These are phyloP conservation scores for Ceratocystis papillata DNA, from an alignment of 2,329 filamentous ascomycete species.

Conservation along the genomic window DNA sequence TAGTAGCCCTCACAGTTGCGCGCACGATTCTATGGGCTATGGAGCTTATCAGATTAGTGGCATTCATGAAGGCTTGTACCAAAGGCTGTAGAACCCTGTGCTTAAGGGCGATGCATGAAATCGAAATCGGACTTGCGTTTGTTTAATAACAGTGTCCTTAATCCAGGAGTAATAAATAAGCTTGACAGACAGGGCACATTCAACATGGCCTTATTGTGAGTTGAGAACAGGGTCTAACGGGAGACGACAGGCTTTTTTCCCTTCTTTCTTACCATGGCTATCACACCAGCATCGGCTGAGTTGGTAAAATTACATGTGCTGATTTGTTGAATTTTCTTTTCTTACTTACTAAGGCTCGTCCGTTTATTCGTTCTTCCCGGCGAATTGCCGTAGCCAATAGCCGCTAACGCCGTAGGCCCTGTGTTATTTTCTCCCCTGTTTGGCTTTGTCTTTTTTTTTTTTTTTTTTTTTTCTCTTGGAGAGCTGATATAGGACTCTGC, in stretches of 20 bases:
- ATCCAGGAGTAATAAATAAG: slow-evolving; percentile 3
- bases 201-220: neutral
- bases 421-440: neutral
- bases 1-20: too few relatives aligned
- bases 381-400: slow-evolving; percentile 7
- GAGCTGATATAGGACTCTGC: neutral
- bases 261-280: neutral
- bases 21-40: neutral
- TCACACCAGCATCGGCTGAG: slow-evolving; percentile 1
- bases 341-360: neutral
- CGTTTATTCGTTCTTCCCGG: neutral
- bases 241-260: neutral
- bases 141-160: neutral
- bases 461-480: neutral
- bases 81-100: neutral
- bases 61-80: neutral
- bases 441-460: neutral
- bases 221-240: neutral
- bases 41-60: neutral
- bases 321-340: neutral
- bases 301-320: slow-evolving; percentile 1
- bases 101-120: neutral
- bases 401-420: neutral
- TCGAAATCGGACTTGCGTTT: too few relatives aligned
- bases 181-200: slow-evolving; percentile 2